These are phyloP conservation scores for Kokia cookei DNA, from an alignment of 441 rosid genomes.

Conservation along the genomic window DNA sequence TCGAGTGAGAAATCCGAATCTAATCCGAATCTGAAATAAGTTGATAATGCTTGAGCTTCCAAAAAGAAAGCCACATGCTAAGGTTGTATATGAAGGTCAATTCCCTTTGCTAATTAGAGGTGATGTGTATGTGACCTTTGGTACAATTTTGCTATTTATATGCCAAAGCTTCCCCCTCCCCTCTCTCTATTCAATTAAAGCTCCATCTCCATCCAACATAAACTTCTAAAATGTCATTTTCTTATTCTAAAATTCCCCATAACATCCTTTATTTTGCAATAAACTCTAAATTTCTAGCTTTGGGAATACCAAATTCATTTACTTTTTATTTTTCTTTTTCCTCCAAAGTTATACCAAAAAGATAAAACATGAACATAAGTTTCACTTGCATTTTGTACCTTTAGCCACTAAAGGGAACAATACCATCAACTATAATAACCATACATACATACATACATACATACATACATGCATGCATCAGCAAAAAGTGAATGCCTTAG, in stretches of 20 bases:
- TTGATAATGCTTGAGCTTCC: background rate
- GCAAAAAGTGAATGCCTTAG: background rate
- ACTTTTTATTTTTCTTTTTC: background rate
- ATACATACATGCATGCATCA: background rate
- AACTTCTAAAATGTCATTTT: constrained; percentile 8
- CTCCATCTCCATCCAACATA: background rate
- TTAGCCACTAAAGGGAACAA: background rate
- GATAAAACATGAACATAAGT: background rate
- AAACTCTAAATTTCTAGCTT: background rate
- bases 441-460: background rate
- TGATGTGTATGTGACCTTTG: constrained; percentile 4
- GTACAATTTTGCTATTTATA: constrained; percentile 3
- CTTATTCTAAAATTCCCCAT: background rate
- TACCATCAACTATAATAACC: background rate
- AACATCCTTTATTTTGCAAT: background rate
- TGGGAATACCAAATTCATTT: background rate
- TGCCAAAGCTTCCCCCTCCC: background rate
- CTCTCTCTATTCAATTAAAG: background rate
- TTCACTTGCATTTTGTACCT: background rate
- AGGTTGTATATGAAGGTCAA: constrained; percentile 1
- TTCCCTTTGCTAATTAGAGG: constrained; percentile 1
- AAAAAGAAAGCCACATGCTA: background rate
- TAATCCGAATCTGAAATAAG: too few species aligned
- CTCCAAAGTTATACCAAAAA: background rate
- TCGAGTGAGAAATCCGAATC: too few species aligned